These are phyloP conservation scores for Echeveria elegans DNA, from an alignment of 164 flowering plant genomes.

Conservation along the genomic window DNA sequence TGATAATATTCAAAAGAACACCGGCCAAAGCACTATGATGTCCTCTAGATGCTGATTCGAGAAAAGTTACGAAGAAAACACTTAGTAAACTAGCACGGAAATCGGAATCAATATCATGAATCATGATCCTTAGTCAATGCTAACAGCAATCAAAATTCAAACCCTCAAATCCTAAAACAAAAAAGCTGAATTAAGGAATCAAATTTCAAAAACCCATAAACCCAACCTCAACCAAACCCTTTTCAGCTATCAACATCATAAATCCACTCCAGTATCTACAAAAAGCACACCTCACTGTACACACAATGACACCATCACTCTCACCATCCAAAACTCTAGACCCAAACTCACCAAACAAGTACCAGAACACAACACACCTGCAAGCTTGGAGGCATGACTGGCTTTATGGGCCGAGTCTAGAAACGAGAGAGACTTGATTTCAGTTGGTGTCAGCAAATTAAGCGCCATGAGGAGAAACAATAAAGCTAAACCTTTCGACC, in stretches of 20 bases:
- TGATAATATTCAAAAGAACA: not conserved
- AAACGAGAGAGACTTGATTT: conserved; percentile 7
- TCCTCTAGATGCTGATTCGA: not conserved
- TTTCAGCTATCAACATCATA: not conserved
- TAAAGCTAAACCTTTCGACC: not conserved
- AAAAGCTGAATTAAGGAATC: not conserved
- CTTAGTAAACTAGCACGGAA: not conserved
- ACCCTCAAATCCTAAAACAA: not conserved
- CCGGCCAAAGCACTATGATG: not conserved
- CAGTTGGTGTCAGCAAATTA: conserved; percentile 3
- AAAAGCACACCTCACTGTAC: not conserved
- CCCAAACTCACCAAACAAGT: not conserved
- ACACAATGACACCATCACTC: not conserved
- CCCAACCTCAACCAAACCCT: not conserved
- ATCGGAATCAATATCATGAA: not conserved
- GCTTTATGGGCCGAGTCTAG: conserved; percentile 4
- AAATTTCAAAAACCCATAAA: not conserved
- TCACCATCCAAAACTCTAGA: not conserved
- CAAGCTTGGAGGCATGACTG: not conserved
- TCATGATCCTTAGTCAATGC: not conserved
- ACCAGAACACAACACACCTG: not conserved
- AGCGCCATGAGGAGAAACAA: not conserved
- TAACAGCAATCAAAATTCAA: not conserved
- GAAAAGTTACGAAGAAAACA: not conserved
- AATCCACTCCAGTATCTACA: not conserved